Base-by-base conservation (phyloP, 176 grass and related monocot species). In the Chloris gayana region DNA sequence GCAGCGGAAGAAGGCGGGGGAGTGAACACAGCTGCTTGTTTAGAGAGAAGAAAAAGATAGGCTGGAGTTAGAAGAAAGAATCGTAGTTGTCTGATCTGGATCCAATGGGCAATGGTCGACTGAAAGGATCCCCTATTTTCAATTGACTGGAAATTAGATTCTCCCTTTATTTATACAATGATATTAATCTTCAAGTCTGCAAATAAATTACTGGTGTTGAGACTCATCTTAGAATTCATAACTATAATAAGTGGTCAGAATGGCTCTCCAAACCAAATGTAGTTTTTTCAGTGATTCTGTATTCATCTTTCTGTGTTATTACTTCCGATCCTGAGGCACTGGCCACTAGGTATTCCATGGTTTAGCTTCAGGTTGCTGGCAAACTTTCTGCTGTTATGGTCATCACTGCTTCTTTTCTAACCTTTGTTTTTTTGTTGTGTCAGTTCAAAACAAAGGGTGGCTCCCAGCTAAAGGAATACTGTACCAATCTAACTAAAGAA, bases 361-460 rank as follows among this genome's bases (percentile, higher is more conserved):
- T 27, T 80, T 29, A 29, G 0, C 64, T 86, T 81, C 21, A 21
- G 14, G 49, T 60, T 63, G 29, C 19, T 71, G 42, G 1, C 31
- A 71, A 32, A 66, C 33, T 27, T 61, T 84, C 45, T 4, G 21
- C 22, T 37, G 31, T 78, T 78, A 29, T 78, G 21, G 35, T 49
- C 64, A 50, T 75, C 65, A 54, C 47, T 27, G 80, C n/a, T 63
- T 87, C n/a, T 56, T 35, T 73, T 7, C 9, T 70, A 18, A 67
- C 74, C 29, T 81, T 62, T 56, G 12, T 53, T 70, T 67, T 70
- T 67, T 91, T 80, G 12, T 67, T 80, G 81, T 83, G 42, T 34
- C 74, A 97, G 91, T 97, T 97, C 75, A 97, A 97, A 76, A 93
- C 94, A 65, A 97, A 97, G 82, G 94, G 94, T 83, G 94, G 94